phyloP scores from a whole-genome alignment of 768 basidiomycete genomes.

The Boletus huronensis region DNA sequence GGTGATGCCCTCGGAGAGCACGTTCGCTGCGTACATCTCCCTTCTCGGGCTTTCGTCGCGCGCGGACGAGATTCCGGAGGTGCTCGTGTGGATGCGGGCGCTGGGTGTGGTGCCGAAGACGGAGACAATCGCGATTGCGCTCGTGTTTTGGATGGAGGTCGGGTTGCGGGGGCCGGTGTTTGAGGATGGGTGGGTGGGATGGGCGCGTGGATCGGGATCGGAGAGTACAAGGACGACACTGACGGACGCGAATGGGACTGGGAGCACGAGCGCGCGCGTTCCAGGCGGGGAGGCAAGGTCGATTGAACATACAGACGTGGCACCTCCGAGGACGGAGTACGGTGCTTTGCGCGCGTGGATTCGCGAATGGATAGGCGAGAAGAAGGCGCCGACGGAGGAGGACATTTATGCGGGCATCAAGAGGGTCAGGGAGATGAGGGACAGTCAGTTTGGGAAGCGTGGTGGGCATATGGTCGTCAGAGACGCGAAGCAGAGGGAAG shows the following conservation, averaged over 20 bases:
- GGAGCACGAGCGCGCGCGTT: not conserved
- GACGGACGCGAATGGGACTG: too few relatives aligned
- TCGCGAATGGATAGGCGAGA: conserved; percentile 52
- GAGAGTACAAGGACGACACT: not conserved
- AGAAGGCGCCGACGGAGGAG: conserved; percentile 40
- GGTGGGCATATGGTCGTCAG: conserved; percentile 5
- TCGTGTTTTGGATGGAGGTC: conserved; percentile 74
- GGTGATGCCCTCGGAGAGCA: conserved; percentile 47
- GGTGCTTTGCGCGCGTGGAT: conserved; percentile 44
- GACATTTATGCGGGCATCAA: conserved; percentile 33
- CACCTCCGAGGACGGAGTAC: conserved; percentile 20
- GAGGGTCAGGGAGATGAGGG: conserved; percentile 29
- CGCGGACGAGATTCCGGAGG: conserved; percentile 59
- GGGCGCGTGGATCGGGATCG: not conserved
- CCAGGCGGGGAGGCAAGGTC: not conserved
- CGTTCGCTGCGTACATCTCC: conserved; percentile 57
- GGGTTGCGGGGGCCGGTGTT: conserved; percentile 58
- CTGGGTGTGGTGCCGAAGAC: conserved; percentile 50
- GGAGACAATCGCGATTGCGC: conserved; percentile 53
- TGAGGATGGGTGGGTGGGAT: conserved; percentile 37
- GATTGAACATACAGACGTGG: not conserved
- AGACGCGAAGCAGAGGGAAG: not conserved
- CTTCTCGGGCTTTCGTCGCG: conserved; percentile 52
- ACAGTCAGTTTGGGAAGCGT: conserved; percentile 17
- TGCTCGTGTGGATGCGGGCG: conserved; percentile 71